Percentiles rank a stretch among this genome's conserved stretches.
phyloP scores from a whole-genome alignment of 2,329 filamentous ascomycete species.

The Xylaria sp. region DNA sequence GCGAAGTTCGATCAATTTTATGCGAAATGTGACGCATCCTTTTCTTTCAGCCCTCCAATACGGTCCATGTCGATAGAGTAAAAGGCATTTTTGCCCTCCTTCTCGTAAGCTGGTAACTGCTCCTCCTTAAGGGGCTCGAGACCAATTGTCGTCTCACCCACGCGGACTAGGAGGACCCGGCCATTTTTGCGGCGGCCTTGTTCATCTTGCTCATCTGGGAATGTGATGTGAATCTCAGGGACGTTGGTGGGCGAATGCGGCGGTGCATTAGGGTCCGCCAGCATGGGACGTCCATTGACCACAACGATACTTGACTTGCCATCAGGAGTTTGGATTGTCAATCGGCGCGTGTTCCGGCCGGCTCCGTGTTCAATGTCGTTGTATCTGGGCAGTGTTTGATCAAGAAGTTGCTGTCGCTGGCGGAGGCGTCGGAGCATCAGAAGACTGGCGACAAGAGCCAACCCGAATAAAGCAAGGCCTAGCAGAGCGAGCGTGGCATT shows the following conservation, averaged over 20 bases:
- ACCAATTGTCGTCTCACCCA: slow-evolving; percentile 88
- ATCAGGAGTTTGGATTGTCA: slow-evolving; percentile 68
- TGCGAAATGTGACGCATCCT: slow-evolving; percentile 63
- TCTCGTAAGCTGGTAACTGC: slow-evolving; percentile 88
- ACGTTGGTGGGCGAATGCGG: slow-evolving; percentile 84
- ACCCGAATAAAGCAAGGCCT: slow-evolving; percentile 77
- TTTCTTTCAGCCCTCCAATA: slow-evolving; percentile 95
- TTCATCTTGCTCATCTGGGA: slow-evolving; percentile 94
- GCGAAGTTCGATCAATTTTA: slow-evolving; percentile 27
- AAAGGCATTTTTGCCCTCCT: slow-evolving; percentile 81
- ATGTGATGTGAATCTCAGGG: slow-evolving; percentile 97
- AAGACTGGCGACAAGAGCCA: slow-evolving; percentile 75
- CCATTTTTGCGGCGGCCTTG: slow-evolving; percentile 83
- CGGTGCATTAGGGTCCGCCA: slow-evolving; percentile 78
- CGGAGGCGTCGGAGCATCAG: slow-evolving; percentile 76
- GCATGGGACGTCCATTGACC: slow-evolving; percentile 78
- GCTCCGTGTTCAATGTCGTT: slow-evolving; percentile 66
- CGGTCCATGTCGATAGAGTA: slow-evolving; percentile 94
- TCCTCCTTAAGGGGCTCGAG: slow-evolving; percentile 87
- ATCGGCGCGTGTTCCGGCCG: slow-evolving; percentile 63
- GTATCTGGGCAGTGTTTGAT: slow-evolving; percentile 75
- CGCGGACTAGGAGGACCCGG: slow-evolving; percentile 88
- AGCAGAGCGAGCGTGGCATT: slow-evolving; percentile 84
- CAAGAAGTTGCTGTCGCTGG: slow-evolving; percentile 58
- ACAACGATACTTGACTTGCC: slow-evolving; percentile 77